phyloP scores from a whole-genome alignment of 2,329 filamentous ascomycete genomes.

The Neofusicoccum laricinum region DNA sequence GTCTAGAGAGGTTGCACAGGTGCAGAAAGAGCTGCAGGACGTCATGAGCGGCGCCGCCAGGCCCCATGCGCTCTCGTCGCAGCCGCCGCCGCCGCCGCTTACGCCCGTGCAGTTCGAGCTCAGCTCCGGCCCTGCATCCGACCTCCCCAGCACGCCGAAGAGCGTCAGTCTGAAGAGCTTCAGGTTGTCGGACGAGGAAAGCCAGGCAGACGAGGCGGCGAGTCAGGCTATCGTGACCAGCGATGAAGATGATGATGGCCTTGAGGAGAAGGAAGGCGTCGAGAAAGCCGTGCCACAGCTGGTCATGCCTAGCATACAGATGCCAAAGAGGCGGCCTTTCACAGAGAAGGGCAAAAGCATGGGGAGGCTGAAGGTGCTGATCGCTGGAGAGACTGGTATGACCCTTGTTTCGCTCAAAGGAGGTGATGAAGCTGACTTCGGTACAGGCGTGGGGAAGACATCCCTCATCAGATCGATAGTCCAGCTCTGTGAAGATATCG shows the following conservation, averaged over 20 bases:
- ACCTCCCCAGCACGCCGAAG: slow-evolving; percentile 57
- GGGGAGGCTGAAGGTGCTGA: slow-evolving; percentile 82
- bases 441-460: slow-evolving; percentile 77
- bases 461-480: slow-evolving; percentile 86
- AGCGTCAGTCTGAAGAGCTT: slow-evolving; percentile 59
- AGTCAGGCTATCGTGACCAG: slow-evolving; percentile 56
- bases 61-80: background rate
- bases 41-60: background rate
- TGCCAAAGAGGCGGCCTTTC: slow-evolving; percentile 86
- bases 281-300: slow-evolving; percentile 64
- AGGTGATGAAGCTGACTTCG: slow-evolving; percentile 18
- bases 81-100: slow-evolving; percentile 22
- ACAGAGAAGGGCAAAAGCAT: slow-evolving; percentile 81
- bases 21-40: slow-evolving; percentile 14
- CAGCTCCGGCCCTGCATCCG: slow-evolving; percentile 49
- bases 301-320: slow-evolving; percentile 95
- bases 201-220: slow-evolving; percentile 51
- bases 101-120: slow-evolving; percentile 26
- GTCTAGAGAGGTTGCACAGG: slow-evolving; percentile 17
- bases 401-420: background rate
- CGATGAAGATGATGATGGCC: slow-evolving; percentile 54
- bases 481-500: slow-evolving; percentile 84
- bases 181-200: slow-evolving; percentile 57
- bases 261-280: slow-evolving; percentile 33
- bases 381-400: slow-evolving; percentile 74